Evolutionary conservation across 208 protist genomes (phyloP), one percentile per base, ranked within the genome.

Genomic region (Acanthamoeba healyi): DNA sequence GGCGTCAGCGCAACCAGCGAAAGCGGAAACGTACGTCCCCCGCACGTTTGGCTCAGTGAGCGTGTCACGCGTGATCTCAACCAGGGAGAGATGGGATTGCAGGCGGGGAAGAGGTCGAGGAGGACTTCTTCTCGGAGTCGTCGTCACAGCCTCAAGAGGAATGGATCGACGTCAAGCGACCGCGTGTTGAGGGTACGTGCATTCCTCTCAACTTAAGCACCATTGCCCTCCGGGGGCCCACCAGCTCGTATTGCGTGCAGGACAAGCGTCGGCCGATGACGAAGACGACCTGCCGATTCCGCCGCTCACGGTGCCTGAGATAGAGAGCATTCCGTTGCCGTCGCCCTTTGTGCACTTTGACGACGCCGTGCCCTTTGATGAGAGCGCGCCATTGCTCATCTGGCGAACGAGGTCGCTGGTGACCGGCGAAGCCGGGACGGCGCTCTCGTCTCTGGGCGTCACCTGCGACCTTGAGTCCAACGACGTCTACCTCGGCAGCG

Each of bases 121-220:
- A 63, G 56, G 56, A 63, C 56, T 63, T 63, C 56, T 63, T 63
- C 56, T 12, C 15, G 56, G 56, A 22, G 56, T 26, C 65, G 36
- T 34, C 32, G 65, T 42, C n/a, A 32, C 65, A 74, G 65, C n/a
- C 65, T 10, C 65, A 74, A 7, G 65, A 74, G 65, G 65, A 74
- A 19, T 74, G 65, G 65, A 74, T 74, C 36, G 65, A 74, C 65
- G 65, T 74, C 34, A 74, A 74, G 65, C 65, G 65, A 19, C 65
- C 65, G 65, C 65, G 65, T 32, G 14, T 74, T 7, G 29, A 34
- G 24, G 65, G 36, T 40, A 42, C 22, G 56, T 54, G 49, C 12
- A 2, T 22, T 26, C 24, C 54, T 3, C 44, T 15, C 44, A 12
- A 49, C 44, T 49, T 10, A 15, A 51, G 46, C n/a, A n/a, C n/a